A percentile compares a stretch with the other conserved stretches of the same genome.
phyloP scores from a whole-genome alignment of 768 basidiomycete species.

The Cyclocybe aegerita region DNA sequence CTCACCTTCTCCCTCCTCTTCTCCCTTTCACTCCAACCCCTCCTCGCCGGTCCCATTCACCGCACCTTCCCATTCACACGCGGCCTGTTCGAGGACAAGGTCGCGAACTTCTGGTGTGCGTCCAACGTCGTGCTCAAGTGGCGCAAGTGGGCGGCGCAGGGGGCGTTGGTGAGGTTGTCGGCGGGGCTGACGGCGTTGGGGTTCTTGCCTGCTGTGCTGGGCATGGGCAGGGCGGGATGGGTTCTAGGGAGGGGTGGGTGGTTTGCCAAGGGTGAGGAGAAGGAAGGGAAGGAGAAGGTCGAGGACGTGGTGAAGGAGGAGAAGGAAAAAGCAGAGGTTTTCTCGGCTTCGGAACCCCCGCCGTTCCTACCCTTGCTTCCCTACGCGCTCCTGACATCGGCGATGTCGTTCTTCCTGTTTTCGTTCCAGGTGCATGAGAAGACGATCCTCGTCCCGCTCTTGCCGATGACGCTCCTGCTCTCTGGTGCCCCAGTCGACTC shows the following conservation, averaged over 20 bases:
- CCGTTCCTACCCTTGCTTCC: conserved; percentile 69
- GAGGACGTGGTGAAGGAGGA: not conserved
- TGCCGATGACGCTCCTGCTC: conserved; percentile 81
- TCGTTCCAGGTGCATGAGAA: conserved; percentile 98
- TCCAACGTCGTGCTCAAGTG: conserved; percentile 89
- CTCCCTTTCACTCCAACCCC: conserved; percentile 24
- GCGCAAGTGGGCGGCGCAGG: conserved; percentile 50
- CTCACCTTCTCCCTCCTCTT: conserved; percentile 70
- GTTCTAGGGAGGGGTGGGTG: conserved; percentile 18
- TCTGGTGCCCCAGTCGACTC: conserved; percentile 54
- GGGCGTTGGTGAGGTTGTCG: conserved; percentile 62
- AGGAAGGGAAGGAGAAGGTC: conserved; percentile 5
- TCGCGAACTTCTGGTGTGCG: conserved; percentile 98
- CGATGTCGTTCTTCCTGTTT: conserved; percentile 94
- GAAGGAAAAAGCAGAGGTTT: conserved; percentile 1
- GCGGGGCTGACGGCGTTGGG: conserved; percentile 65
- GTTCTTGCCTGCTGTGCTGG: conserved; percentile 62
- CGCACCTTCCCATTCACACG: conserved; percentile 92
- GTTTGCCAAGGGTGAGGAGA: conserved; percentile 1
- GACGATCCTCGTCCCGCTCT: conserved; percentile 80
- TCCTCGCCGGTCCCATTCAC: conserved; percentile 62
- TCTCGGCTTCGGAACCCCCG: conserved; percentile 26
- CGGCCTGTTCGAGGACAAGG: conserved; percentile 93
- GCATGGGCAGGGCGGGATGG: conserved; percentile 36
- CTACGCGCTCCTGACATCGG: conserved; percentile 75